Percentiles rank a stretch among this genome's conserved stretches.
Evolutionary conservation across 495 filamentous ascomycete species (phyloP).

Genomic region (Baudoinia panamericana): DNA sequence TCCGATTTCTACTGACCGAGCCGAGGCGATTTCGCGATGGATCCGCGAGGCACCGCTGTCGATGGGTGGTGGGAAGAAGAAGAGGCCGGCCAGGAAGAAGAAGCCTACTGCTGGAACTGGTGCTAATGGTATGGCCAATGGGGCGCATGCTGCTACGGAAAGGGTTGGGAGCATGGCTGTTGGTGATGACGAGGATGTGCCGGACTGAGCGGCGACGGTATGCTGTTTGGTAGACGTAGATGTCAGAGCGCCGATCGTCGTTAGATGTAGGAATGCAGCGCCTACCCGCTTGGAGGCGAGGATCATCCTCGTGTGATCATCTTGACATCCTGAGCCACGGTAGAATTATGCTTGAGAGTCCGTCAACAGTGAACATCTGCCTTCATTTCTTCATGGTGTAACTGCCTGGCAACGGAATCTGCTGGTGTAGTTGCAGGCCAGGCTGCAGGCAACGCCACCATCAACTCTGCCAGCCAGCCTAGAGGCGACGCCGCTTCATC

Average conservation of each 20-base stretch:
- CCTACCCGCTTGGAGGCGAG: background rate
- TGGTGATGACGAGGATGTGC: conserved; percentile 8
- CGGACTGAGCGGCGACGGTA: conserved; percentile 1
- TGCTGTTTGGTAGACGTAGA: too few species aligned
- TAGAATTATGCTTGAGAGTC: too few species aligned
- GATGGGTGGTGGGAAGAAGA: conserved; percentile 21
- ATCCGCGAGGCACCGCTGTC: conserved; percentile 46
- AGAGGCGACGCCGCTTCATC: too few species aligned
- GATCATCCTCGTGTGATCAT: background rate
- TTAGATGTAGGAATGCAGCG: background rate
- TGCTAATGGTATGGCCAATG: background rate
- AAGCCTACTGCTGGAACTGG: conserved; percentile 5
- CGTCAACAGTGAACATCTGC: too few species aligned
- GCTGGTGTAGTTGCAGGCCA: too few species aligned
- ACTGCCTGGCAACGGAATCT: too few species aligned
- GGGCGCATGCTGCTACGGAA: conserved; percentile 7
- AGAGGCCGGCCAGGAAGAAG: conserved; percentile 20
- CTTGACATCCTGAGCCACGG: background rate
- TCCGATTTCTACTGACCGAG: conserved; percentile 54
- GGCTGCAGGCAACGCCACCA: too few species aligned
- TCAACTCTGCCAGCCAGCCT: too few species aligned
- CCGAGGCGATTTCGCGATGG: conserved; percentile 54
- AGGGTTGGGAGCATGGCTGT: background rate
- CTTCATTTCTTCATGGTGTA: too few species aligned
- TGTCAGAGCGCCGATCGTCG: too few species aligned